Evolutionary conservation across 768 basidiomycete genomes (phyloP), one percentile per base, ranked within the genome.

Genomic region (Filobasidium wieringae): DNA sequence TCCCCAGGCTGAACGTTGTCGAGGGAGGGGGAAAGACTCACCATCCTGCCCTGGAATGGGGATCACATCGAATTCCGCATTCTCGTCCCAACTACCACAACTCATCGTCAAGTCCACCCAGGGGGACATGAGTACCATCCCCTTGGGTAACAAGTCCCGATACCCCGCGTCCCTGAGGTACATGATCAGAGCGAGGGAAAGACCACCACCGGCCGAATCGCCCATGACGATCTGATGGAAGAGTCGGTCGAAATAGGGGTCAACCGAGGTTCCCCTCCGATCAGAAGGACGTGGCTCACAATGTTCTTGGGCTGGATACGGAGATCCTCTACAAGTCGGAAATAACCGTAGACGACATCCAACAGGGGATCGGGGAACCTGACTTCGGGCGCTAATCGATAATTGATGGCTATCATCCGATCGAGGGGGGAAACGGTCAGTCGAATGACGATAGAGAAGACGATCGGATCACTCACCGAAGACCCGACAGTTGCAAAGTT

Each of bases 91-190:
- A n/a, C 90, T 93, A 56, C 91, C 88, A 71, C 91, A 96, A 64
- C 89, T 92, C 83, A 95, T 88, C 0, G 95, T 96, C 61, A 99
- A 75, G 85, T 91, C 90, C 63, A 93, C 89, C 91, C 91, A 96
- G 4, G 91, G 91, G 24, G 86, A 90, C 81, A 97, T 84, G 36
- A 95, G 72, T 29, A 97, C 87, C 7, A 84, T 84, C 3, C 85
- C 88, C 29, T 85, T 81, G 8, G 93, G 93, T 5, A 93, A 67
- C 11, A 43, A 39, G 19, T 58, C 34, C 0, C 84, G 80, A 70
- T 93, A 92, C 15, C 78, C 76, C 63, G 92, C 86, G 68, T 99
- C 93, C n/a, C 93, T 80, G 17, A 99, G 80, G 71, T 99, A 99
- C 82, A 97, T 84, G 55, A 93, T 75, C 47, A 91, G 75, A 0